Conservation (phyloP, 2,329 filamentous ascomycete species). For the Drechslerella coelobrocha region DNA sequence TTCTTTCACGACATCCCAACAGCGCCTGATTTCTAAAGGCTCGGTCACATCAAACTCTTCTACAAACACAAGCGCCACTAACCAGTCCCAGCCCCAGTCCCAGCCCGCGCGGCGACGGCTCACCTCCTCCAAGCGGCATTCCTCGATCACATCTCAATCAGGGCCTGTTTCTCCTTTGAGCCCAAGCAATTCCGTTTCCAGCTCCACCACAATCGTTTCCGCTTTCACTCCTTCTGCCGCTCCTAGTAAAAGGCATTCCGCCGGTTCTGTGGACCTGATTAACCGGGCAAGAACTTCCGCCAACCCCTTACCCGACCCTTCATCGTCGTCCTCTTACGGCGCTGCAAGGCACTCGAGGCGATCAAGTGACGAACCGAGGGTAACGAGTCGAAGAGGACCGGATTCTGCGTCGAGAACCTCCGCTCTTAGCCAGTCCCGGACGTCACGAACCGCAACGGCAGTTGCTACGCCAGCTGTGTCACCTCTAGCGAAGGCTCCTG, state of each 20-base stretch:
- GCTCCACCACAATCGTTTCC: slow-evolving; percentile 45
- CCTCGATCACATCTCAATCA: slow-evolving; percentile 34
- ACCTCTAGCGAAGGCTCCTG: slow-evolving; percentile 23
- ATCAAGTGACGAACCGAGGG: slow-evolving; percentile 34
- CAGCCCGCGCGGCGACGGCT: slow-evolving; percentile 46
- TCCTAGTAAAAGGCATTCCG: slow-evolving; percentile 46
- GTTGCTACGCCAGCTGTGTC: slow-evolving; percentile 14
- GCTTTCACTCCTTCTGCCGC: slow-evolving; percentile 31
- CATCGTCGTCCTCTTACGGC: slow-evolving; percentile 26
- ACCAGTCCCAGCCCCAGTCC: slow-evolving; percentile 6
- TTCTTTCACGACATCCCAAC: slow-evolving; percentile 32
- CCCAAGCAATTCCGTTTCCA: slow-evolving; percentile 49
- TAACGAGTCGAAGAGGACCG: slow-evolving; percentile 25
- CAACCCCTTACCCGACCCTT: slow-evolving; percentile 46
- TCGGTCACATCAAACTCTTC: slow-evolving; percentile 23
- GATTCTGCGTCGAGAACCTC: slow-evolving; percentile 41
- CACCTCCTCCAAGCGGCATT: slow-evolving; percentile 46
- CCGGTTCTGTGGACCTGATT: slow-evolving; percentile 25
- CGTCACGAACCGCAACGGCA: slow-evolving; percentile 17
- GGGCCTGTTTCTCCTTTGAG: slow-evolving; percentile 41
- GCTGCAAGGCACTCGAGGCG: slow-evolving; percentile 36
- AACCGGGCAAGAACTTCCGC: slow-evolving; percentile 31
- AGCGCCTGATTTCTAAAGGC: slow-evolving; percentile 18
- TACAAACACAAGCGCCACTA: background rate
- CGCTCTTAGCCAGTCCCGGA: slow-evolving; percentile 30